Conservation (phyloP, 345 rosid species). For the Aurinia saxatilis region DNA sequence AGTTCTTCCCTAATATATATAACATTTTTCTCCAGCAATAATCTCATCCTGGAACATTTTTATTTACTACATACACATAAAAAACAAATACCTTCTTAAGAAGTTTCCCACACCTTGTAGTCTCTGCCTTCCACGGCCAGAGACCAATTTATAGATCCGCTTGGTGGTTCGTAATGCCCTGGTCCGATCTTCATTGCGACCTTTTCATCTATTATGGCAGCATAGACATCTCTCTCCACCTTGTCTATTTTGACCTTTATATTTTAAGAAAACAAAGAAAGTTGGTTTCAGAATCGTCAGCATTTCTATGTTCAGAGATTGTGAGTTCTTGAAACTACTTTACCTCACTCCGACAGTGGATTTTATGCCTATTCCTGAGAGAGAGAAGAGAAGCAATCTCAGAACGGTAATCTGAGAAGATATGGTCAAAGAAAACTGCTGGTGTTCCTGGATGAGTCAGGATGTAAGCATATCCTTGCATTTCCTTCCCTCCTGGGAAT, state of each 20-base stretch:
- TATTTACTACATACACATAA: constrained; percentile 8
- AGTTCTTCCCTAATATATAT: constrained; percentile 5
- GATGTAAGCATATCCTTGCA: constrained; percentile 98
- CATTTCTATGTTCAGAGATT: background rate
- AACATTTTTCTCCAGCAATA: constrained; percentile 7
- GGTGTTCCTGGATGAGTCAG: constrained; percentile 99
- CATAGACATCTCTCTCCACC: constrained; percentile 81
- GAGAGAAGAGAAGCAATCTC: constrained; percentile 70
- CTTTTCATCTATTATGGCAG: constrained; percentile 68
- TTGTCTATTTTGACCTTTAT: constrained; percentile 60
- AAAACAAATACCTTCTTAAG: constrained; percentile 24
- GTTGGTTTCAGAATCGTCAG: background rate
- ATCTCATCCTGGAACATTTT: background rate
- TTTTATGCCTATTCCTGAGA: constrained; percentile 58
- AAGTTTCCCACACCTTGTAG: constrained; percentile 90
- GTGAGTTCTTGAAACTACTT: constrained; percentile 13
- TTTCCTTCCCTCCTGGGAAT: constrained; percentile 89
- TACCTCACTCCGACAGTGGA: constrained; percentile 83
- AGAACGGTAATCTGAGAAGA: constrained; percentile 58
- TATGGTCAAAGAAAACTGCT: constrained; percentile 79
- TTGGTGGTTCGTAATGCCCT: constrained; percentile 70
- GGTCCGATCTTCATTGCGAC: constrained; percentile 94
- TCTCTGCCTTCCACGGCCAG: constrained; percentile 58
- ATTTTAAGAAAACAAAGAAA: background rate
- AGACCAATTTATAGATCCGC: constrained; percentile 53